Evolutionary conservation across 225 moss, liverwort and hornwort species (phyloP).

Genomic region (Pseudisothecium myosuroides): DNA sequence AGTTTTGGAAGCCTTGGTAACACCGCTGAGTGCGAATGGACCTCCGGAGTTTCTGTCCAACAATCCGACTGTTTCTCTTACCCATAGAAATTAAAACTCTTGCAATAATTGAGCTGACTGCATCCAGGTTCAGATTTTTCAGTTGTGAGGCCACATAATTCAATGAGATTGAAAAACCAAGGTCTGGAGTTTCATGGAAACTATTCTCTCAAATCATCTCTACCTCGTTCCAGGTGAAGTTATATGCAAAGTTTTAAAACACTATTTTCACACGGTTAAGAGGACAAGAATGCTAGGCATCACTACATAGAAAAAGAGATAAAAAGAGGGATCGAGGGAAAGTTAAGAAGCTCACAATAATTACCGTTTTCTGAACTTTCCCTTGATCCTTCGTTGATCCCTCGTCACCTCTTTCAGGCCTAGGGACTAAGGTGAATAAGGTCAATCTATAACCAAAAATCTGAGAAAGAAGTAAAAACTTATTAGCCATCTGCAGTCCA

Average conservation of each 20-base stretch:
- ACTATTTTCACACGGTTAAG: not conserved
- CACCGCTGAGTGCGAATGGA: not conserved
- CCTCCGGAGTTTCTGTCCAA: not conserved
- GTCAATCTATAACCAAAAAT: not conserved
- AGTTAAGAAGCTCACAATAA: not conserved
- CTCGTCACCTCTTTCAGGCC: not conserved
- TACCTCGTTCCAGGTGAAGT: not conserved
- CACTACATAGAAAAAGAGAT: no score
- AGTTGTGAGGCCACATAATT: not conserved
- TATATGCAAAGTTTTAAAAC: not conserved
- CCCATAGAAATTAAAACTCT: not conserved
- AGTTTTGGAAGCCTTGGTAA: not conserved
- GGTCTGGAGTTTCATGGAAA: not conserved
- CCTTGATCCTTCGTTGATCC: not conserved
- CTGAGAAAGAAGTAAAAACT: not conserved
- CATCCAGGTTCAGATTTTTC: not conserved
- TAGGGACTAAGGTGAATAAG: not conserved
- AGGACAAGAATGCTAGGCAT: not conserved
- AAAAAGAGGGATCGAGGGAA: not conserved
- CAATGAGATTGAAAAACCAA: not conserved
- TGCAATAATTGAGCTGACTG: not conserved
- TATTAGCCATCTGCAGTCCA: conserved; percentile 59
- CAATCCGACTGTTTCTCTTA: not conserved
- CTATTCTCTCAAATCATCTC: not conserved
- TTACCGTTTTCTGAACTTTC: not conserved